Conservation (phyloP, 805 yeast genomes). For the Monosporozyma servazzii region DNA sequence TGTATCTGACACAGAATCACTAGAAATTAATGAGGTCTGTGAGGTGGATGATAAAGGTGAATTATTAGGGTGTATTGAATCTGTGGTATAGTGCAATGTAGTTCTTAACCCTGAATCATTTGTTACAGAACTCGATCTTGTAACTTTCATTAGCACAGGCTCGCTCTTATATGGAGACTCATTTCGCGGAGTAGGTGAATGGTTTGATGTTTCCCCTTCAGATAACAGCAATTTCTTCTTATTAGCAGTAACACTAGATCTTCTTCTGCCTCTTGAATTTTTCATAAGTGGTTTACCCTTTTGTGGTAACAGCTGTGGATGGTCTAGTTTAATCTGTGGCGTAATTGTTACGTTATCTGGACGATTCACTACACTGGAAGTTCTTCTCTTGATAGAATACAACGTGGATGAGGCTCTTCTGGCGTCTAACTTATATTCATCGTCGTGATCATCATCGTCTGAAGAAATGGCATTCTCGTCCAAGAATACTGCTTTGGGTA, state of each 20-base stretch:
- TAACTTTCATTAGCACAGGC: background rate
- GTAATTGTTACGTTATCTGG: conserved; percentile 11
- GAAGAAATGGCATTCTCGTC: conserved; percentile 33
- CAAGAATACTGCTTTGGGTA: conserved; percentile 20
- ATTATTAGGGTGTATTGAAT: conserved; percentile 13
- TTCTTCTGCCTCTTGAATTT: conserved; percentile 3
- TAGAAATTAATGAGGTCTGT: conserved; percentile 5
- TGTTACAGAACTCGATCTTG: conserved; percentile 23
- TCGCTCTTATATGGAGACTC: background rate
- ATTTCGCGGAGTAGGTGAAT: background rate
- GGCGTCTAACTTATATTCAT: conserved; percentile 1
- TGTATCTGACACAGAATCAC: background rate
- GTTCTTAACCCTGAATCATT: conserved; percentile 28
- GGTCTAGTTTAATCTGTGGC: background rate
- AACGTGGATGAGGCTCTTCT: background rate
- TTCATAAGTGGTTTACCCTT: conserved; percentile 10
- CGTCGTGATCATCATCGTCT: conserved; percentile 27
- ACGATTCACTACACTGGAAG: conserved; percentile 18
- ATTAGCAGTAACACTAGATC: background rate
- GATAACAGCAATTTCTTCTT: conserved; percentile 2
- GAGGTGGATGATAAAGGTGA: conserved; percentile 12
- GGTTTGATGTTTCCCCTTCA: conserved; percentile 10
- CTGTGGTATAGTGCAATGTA: conserved; percentile 11
- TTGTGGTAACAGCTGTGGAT: conserved; percentile 7
- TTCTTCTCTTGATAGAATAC: conserved; percentile 11